Base-by-base conservation (phyloP, 495 filamentous ascomycete genomes). In the Penicillium atrosanguineum region DNA sequence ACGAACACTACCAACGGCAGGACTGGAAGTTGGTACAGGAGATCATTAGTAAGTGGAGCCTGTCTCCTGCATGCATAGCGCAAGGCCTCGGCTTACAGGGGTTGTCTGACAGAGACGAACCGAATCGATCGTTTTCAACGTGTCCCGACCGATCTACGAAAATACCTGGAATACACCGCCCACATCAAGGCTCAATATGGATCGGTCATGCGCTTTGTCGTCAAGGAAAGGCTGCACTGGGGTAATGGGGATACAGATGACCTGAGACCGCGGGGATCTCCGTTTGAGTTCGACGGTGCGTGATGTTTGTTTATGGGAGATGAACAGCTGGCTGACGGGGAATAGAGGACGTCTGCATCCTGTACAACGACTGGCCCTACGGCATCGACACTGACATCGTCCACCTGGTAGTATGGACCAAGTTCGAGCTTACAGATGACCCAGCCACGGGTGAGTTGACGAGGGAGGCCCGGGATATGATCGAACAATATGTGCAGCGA, bases 291-390 rank as follows among this genome's bases (percentile, higher is more conserved):
- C 55, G 61, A 78, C 48, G 78, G 79, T 83, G 68, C 26, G 70
- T 60, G 12, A 37, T 36, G 19, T 16, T 55, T 21, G 2, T n/a
- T 18, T n/a, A 5, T 4, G 15, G 15, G 25, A 34, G 3, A 34
- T 12, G n/a, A 15, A 7, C n/a, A 3, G 7, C 36, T 18, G 36
- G 47, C 36, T 49, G 26, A 49, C 23, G 46, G 26, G 15, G 31
- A 34, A 44, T 46, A 83, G 87, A 85, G 46, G 87, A 95, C 59
- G 64, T 87, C 62, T 88, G 86, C 55, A 83, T 93, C 37, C 67
- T 95, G 18, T 83, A 82, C 71, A 95, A 96, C 62, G 90, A 96
- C 76, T 96, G 90, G 89, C 91, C 91, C 3, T 95, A 95, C 59
- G 90, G 89, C 0, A 73, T 95, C 48, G 88, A 91, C 52, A 58